phyloP scores from a whole-genome alignment of 2,329 filamentous ascomycete genomes.

The Colletotrichum siamense region DNA sequence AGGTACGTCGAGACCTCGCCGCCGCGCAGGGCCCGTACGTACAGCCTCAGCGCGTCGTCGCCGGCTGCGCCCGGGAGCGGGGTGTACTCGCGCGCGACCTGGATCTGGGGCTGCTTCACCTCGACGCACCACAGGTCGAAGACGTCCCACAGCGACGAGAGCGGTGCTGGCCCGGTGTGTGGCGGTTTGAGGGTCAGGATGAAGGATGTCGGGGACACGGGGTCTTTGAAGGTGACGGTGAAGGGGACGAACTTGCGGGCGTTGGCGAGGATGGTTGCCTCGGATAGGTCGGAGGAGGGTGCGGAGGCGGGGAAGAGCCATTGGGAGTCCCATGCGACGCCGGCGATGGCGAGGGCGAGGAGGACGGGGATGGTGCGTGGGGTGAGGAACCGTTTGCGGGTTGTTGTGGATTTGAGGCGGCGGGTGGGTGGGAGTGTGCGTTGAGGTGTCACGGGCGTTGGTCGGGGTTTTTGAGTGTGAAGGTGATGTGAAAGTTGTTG shows the following conservation, averaged over 20 bases:
- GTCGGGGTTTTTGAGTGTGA: background rate
- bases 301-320: conserved; percentile 16
- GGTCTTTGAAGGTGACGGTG: conserved; percentile 64
- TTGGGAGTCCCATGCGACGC: conserved; percentile 16
- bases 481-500: background rate
- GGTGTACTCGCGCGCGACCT: conserved; percentile 92
- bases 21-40: conserved; percentile 77
- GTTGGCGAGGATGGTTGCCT: conserved; percentile 52
- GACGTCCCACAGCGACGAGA: conserved; percentile 37
- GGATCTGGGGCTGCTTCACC: conserved; percentile 91
- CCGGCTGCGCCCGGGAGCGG: conserved; percentile 66
- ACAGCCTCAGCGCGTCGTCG: conserved; percentile 66
- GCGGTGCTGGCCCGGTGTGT: conserved; percentile 27
- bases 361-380: conserved; percentile 8
- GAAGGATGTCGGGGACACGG: conserved; percentile 70
- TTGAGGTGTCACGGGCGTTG: no score
- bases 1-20: conserved; percentile 91
- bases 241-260: conserved; percentile 67
- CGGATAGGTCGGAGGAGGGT: background rate
- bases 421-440: background rate
- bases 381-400: background rate
- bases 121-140: conserved; percentile 85
- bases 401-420: background rate
- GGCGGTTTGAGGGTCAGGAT: conserved; percentile 68
- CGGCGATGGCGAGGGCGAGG: conserved; percentile 2